These are phyloP conservation scores for Hypoxylon sp. DNA, from an alignment of 2,329 filamentous ascomycete species.

Conservation along the genomic window DNA sequence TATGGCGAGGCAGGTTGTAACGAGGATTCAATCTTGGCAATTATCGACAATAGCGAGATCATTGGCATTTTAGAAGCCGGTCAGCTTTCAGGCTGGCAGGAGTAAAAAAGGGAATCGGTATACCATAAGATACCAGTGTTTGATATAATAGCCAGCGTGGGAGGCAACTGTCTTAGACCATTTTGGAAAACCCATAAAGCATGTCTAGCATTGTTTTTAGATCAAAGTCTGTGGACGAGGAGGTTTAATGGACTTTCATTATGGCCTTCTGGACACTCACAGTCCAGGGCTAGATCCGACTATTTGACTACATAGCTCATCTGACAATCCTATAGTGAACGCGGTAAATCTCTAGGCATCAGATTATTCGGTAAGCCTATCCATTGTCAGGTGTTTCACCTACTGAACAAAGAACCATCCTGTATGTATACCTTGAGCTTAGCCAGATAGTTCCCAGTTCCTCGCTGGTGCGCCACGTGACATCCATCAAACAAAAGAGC, in stretches of 20 bases:
- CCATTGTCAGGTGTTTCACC: too few species aligned
- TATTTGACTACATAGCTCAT: not conserved
- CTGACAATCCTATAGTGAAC: not conserved
- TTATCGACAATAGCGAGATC: slow-evolving; percentile 62
- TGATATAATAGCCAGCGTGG: not conserved
- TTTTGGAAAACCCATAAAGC: not conserved
- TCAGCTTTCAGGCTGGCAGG: slow-evolving; percentile 52
- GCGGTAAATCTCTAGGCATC: not conserved
- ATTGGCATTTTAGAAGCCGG: slow-evolving; percentile 67
- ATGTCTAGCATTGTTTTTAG: slow-evolving; percentile 8
- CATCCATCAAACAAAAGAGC: not conserved
- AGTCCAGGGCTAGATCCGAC: not conserved
- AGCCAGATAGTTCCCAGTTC: too few species aligned
- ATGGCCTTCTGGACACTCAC: not conserved
- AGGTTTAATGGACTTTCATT: slow-evolving; percentile 18
- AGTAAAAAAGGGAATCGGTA: slow-evolving; percentile 5
- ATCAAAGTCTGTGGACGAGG: not conserved
- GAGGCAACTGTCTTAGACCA: slow-evolving; percentile 1
- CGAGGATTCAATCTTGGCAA: slow-evolving; percentile 63
- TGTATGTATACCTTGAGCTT: too few species aligned
- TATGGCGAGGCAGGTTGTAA: slow-evolving; percentile 55
- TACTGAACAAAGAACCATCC: too few species aligned
- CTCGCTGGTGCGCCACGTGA: too few species aligned
- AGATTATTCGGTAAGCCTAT: not conserved
- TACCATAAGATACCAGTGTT: not conserved